These are phyloP conservation scores for Seminavis robusta DNA, from an alignment of 108 stramenopile genomes.

Conservation along the genomic window DNA sequence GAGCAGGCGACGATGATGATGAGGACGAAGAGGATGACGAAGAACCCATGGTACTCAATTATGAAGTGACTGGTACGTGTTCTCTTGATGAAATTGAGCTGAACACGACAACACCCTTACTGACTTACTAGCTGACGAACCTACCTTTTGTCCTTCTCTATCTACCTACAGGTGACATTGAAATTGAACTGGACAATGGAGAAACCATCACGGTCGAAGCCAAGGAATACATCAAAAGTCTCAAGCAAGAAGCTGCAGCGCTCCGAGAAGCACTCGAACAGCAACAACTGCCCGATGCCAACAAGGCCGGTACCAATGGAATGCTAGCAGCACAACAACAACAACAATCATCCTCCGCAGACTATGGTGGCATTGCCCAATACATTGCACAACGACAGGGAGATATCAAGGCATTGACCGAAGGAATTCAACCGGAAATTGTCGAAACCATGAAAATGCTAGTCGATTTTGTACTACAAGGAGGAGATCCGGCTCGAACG, in stretches of 20 bases:
- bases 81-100: no score
- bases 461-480: constrained; percentile 84
- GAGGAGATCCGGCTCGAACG: constrained; percentile 28
- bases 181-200: constrained; percentile 80
- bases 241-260: constrained; percentile 70
- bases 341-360: neutral
- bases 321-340: neutral
- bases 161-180: constrained; percentile 65
- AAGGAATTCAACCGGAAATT: constrained; percentile 77
- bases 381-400: constrained; percentile 82
- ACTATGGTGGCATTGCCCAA: constrained; percentile 39
- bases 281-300: constrained; percentile 27
- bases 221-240: constrained; percentile 73
- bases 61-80: no score
- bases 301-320: constrained; percentile 8
- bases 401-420: constrained; percentile 72
- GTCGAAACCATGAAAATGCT: constrained; percentile 86
- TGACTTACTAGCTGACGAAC: no score
- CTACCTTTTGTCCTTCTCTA: constrained; percentile 15
- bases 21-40: no score
- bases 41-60: no score
- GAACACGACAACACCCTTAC: no score
- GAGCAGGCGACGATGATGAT: no score
- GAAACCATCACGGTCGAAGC: constrained; percentile 80
- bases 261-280: constrained; percentile 68